Evolutionary conservation across 2,329 filamentous ascomycete species (phyloP).

Genomic region (Fusarium sp.): DNA sequence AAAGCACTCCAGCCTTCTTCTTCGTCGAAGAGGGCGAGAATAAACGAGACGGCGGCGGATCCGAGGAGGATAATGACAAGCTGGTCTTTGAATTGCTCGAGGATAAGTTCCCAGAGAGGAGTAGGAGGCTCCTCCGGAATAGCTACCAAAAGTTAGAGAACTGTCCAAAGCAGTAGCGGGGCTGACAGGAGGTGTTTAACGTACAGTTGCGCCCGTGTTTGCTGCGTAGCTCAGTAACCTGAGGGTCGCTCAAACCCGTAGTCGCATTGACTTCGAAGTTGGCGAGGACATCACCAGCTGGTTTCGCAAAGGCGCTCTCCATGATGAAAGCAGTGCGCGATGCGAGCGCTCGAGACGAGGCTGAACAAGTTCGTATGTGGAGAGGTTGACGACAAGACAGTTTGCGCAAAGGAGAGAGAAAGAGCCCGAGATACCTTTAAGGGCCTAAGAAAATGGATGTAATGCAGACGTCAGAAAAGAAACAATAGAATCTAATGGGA

Average conservation of each 20-base stretch:
- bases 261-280: slow-evolving; percentile 68
- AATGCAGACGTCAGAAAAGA: slow-evolving; percentile 24
- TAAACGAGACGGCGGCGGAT: slow-evolving; percentile 93
- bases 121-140: slow-evolving; percentile 92
- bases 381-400: slow-evolving; percentile 7
- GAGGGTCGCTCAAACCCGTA: slow-evolving; percentile 69
- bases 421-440: slow-evolving; percentile 13
- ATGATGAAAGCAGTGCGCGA: slow-evolving; percentile 57
- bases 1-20: slow-evolving; percentile 97
- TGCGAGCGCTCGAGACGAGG: slow-evolving; percentile 34
- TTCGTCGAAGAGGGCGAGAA: slow-evolving; percentile 92
- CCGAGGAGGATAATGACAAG: slow-evolving; percentile 94
- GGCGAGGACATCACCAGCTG: slow-evolving; percentile 70
- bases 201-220: slow-evolving; percentile 77
- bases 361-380: slow-evolving; percentile 25
- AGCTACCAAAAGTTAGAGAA: slow-evolving; percentile 55
- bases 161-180: slow-evolving; percentile 17
- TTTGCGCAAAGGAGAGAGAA: slow-evolving; percentile 35
- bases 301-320: slow-evolving; percentile 73
- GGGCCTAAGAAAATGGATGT: slow-evolving; percentile 10
- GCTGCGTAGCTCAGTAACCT: slow-evolving; percentile 66
- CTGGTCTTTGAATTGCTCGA: slow-evolving; percentile 99
- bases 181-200: slow-evolving; percentile 44
- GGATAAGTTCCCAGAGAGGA: slow-evolving; percentile 93
- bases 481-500: slow-evolving; percentile 20